These are phyloP conservation scores for Rhodotorula mucilaginosa DNA, from an alignment of 1,284 basidiomycete species.

Conservation along the genomic window DNA sequence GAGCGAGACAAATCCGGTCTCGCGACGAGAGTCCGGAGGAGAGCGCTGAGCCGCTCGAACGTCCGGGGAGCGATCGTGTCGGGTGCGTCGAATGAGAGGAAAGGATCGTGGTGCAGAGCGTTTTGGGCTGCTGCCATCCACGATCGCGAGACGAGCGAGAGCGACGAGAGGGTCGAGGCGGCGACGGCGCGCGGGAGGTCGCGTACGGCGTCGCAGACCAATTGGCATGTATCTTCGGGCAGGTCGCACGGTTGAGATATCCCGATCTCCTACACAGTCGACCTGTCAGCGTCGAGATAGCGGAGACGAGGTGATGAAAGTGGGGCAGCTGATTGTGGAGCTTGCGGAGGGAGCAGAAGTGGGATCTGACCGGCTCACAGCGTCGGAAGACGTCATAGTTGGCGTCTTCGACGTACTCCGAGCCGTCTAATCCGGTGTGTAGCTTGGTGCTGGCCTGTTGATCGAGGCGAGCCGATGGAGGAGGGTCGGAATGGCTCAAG, in stretches of 20 bases:
- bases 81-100: constrained; percentile 21
- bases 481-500: no score
- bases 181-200: background rate
- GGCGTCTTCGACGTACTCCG: no score
- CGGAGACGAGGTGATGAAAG: background rate
- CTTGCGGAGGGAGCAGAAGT: no score
- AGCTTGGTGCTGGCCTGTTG: no score
- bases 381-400: no score
- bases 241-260: background rate
- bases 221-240: constrained; percentile 9
- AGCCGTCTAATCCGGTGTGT: no score
- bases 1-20: constrained; percentile 8
- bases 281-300: background rate
- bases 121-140: constrained; percentile 20
- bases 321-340: no score
- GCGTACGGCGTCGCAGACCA: background rate
- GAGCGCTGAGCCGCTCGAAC: background rate
- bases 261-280: background rate
- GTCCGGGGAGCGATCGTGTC: constrained; percentile 12
- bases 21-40: constrained; percentile 8
- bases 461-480: no score
- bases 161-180: constrained; percentile 14
- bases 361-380: no score
- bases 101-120: constrained; percentile 2
- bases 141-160: constrained; percentile 21